Base-by-base conservation (phyloP, 306 rosid species). In the Macrotyloma uniflorum region DNA sequence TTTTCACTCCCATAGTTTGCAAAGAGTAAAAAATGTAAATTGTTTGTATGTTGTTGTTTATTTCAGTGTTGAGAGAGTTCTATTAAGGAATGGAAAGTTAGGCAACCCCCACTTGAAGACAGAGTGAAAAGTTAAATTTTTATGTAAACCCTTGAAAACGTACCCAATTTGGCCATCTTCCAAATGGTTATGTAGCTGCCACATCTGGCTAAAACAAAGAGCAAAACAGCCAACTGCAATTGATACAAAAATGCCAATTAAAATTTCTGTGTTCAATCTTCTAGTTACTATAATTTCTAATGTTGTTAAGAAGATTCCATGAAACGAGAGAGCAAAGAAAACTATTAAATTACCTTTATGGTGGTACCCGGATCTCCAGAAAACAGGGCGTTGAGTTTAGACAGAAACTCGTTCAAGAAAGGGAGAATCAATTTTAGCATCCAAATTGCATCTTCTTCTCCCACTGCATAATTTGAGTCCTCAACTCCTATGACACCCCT, bases 311-410 rank as follows among this genome's bases (percentile, higher is more conserved):
- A 53, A 19, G 50, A 5, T 35, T 23, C 10, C 38, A 64, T 5
- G 15, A 50, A 55, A 73, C 4, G 20, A 36, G 8, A 36, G 42
- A 33, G 18, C 1, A 19, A 24, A 54, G 46, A 14, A 22, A 45
- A 53, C 5, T 38, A 6, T 40, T 66, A 66, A 35, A 12, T 80
- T 46, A 94, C 98, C 98, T 87, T 94, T 62, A 94, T 89, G 82
- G 98, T 94, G 32, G 94, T 89, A 1, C 93, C 85, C 28, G 98
- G 96, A 71, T 92, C 96, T 81, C 98, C 98, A 79, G 92, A 89
- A 74, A 94, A 92, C 63, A 94, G 83, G 46, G 94, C 94, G 77
- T 87, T 94, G 42, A 92, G 83, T 90, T 89, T 92, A 69, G 85
- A 79, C 24, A 90, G 77, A 8, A 86, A 87, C 84, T 94, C 93